phyloP scores from a whole-genome alignment of 768 basidiomycete species.

The Rhodotorula kratochvilovae region DNA sequence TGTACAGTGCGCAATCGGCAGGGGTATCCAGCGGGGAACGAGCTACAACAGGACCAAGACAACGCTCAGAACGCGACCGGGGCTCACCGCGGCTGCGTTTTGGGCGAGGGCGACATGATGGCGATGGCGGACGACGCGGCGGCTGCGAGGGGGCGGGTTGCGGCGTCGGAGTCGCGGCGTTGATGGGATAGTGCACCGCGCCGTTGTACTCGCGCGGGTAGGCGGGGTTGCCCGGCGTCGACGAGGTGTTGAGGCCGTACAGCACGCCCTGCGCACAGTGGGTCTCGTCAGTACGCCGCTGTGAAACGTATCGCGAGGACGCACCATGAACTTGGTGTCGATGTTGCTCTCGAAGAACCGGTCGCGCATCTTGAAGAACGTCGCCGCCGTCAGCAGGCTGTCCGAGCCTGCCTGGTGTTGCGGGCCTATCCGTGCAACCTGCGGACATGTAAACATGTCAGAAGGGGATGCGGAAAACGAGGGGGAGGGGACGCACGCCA shows the following conservation, averaged over 20 bases:
- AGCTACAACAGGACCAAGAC: neutral
- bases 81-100: conserved; percentile 6
- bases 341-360: conserved; percentile 85
- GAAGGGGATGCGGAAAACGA: no score
- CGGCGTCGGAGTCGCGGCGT: conserved; percentile 12
- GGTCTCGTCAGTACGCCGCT: neutral
- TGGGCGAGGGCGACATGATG: conserved; percentile 31
- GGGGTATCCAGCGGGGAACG: neutral
- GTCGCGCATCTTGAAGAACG: conserved; percentile 94
- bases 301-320: neutral
- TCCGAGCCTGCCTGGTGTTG: conserved; percentile 98
- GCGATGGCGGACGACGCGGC: conserved; percentile 31
- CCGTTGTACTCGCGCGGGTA: conserved; percentile 35
- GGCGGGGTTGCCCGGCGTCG: conserved; percentile 4
- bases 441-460: neutral
- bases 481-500: conserved; percentile 59
- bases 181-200: conserved; percentile 35
- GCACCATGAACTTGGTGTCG: conserved; percentile 56
- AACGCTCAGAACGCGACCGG: neutral
- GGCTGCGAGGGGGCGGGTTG: conserved; percentile 17
- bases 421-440: conserved; percentile 83
- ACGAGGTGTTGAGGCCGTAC: conserved; percentile 36
- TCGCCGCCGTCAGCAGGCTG: conserved; percentile 82
- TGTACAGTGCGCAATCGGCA: neutral
- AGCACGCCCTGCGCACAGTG: conserved; percentile 27